phyloP scores from a whole-genome alignment of 2,329 filamentous ascomycete species.

The Fusarium austroafricanum region DNA sequence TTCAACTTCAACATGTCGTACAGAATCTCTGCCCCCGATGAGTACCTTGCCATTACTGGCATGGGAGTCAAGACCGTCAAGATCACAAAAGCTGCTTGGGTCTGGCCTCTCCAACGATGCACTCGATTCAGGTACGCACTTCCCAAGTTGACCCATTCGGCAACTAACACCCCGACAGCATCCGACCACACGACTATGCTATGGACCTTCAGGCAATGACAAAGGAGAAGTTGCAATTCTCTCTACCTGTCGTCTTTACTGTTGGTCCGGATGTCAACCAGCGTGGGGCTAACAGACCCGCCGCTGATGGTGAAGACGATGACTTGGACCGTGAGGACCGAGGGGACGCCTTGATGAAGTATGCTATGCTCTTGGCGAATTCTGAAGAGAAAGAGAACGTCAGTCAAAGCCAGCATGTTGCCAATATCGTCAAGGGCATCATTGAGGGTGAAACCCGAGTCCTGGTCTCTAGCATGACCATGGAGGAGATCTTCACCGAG shows the following conservation, averaged over 20 bases:
- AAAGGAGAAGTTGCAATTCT: slow-evolving; percentile 85
- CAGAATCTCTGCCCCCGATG: slow-evolving; percentile 77
- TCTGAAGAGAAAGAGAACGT: slow-evolving; percentile 58
- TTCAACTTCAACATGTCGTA: slow-evolving; percentile 63
- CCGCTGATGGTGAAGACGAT: slow-evolving; percentile 21
- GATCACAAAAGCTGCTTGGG: slow-evolving; percentile 81
- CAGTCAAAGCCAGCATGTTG: slow-evolving; percentile 69
- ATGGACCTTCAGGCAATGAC: slow-evolving; percentile 91
- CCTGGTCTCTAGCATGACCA: slow-evolving; percentile 88
- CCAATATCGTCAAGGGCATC: slow-evolving; percentile 88
- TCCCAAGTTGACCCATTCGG: background rate
- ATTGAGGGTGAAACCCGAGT: slow-evolving; percentile 90
- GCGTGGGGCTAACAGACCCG: slow-evolving; percentile 57
- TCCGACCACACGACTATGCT: slow-evolving; percentile 83
- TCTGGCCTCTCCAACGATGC: slow-evolving; percentile 77
- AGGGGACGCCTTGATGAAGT: slow-evolving; percentile 78
- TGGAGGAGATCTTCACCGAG: slow-evolving; percentile 89
- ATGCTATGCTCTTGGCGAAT: slow-evolving; percentile 82
- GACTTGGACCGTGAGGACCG: slow-evolving; percentile 58
- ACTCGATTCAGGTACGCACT: slow-evolving; percentile 58
- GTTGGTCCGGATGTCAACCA: slow-evolving; percentile 81
- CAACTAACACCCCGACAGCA: slow-evolving; percentile 52
- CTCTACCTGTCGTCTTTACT: slow-evolving; percentile 85
- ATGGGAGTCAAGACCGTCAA: slow-evolving; percentile 78
- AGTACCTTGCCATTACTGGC: slow-evolving; percentile 90